phyloP scores from a whole-genome alignment of 139 green algal species.

The Chlorella sp. region DNA sequence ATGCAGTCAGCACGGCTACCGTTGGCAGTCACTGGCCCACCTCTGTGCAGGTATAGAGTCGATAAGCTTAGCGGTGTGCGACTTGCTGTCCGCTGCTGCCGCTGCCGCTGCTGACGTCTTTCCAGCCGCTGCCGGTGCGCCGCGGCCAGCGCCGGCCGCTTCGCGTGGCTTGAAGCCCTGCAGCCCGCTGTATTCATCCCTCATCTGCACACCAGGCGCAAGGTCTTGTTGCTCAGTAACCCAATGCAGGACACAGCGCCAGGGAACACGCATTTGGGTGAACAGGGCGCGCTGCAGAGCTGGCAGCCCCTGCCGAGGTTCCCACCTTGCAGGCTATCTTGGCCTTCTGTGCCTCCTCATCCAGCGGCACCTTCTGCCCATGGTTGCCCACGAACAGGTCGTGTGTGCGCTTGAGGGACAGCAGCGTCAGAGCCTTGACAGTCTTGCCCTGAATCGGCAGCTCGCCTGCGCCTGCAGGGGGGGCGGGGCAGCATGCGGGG shows the following conservation, averaged over 20 bases:
- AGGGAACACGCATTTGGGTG: no score
- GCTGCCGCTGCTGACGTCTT: background rate
- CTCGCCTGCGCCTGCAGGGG: constrained; percentile 37
- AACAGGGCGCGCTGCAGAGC: background rate
- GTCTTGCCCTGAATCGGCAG: constrained; percentile 82
- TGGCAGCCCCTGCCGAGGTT: background rate
- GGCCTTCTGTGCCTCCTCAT: constrained; percentile 73
- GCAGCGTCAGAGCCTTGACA: constrained; percentile 78
- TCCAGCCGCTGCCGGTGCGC: constrained; percentile 12
- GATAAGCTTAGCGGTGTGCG: constrained; percentile 74
- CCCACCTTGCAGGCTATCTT: constrained; percentile 80
- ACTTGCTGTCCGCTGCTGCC: constrained; percentile 40
- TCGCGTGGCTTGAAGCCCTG: constrained; percentile 54
- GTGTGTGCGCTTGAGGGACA: constrained; percentile 85
- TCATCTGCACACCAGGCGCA: constrained; percentile 48
- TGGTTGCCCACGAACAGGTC: constrained; percentile 87
- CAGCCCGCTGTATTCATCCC: constrained; percentile 63
- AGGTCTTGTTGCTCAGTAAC: no score
- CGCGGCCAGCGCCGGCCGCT: background rate
- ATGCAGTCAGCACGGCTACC: no score
- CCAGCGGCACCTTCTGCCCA: constrained; percentile 58
- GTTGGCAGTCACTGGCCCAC: background rate
- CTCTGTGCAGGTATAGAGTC: constrained; percentile 60
- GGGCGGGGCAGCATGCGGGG: no score
- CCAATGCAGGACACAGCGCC: no score